A percentile compares a stretch with the other conserved stretches of the same genome.
Evolutionary conservation across 768 basidiomycete species (phyloP).

Genomic region (Leccinum arenicola): DNA sequence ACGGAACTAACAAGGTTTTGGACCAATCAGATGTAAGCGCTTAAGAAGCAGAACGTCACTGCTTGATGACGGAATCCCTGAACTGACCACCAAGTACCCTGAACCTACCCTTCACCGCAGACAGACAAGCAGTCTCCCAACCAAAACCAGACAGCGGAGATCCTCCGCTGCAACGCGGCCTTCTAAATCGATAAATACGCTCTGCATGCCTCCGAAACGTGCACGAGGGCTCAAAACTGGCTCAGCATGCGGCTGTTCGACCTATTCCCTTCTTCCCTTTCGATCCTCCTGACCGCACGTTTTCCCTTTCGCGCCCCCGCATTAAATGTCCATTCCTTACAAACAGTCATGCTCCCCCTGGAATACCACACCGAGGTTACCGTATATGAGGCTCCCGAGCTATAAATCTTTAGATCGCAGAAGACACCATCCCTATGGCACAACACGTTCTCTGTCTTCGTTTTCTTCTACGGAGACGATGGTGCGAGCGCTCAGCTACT

Average conservation of each 20-base stretch:
- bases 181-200: slow-evolving; percentile 17
- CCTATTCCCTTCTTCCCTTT: slow-evolving; percentile 1
- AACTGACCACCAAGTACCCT: slow-evolving; percentile 11
- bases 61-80: slow-evolving; percentile 2
- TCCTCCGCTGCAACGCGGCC: slow-evolving; percentile 23
- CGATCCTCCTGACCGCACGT: background rate
- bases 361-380: slow-evolving; percentile 3
- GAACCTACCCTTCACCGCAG: slow-evolving; percentile 7
- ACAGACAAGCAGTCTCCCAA: slow-evolving; percentile 13
- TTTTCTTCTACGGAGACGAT: background rate
- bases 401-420: slow-evolving; percentile 14
- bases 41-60: background rate
- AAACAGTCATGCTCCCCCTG: slow-evolving; percentile 11
- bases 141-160: slow-evolving; percentile 27
- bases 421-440: slow-evolving; percentile 25
- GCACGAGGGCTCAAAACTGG: slow-evolving; percentile 17
- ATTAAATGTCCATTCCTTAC: slow-evolving; percentile 22
- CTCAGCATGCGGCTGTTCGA: slow-evolving; percentile 8
- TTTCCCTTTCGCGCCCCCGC: background rate
- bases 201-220: slow-evolving; percentile 28
- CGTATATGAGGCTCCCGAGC: slow-evolving; percentile 24
- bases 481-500: slow-evolving; percentile 6
- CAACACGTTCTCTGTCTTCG: background rate
- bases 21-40: slow-evolving; percentile 16
- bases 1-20: slow-evolving; percentile 5